Percentiles rank a stretch among this genome's conserved stretches.
Conservation (phyloP, 2,329 filamentous ascomycete genomes). For the Achaetomium macrosporum region DNA sequence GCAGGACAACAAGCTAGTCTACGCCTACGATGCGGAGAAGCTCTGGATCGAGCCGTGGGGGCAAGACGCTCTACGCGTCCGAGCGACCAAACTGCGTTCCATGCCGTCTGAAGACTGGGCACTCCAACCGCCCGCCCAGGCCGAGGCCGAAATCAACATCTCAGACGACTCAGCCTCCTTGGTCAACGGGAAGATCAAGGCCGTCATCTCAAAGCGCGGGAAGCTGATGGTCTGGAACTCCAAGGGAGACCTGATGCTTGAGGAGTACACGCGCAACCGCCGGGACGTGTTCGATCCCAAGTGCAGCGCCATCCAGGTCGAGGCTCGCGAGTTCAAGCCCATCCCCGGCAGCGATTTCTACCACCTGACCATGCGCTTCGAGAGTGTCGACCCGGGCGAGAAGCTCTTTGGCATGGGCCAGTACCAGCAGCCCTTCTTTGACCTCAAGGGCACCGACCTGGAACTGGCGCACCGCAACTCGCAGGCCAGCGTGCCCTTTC, state of each 20-base stretch:
- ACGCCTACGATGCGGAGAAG: conserved; percentile 8
- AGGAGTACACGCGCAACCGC: conserved; percentile 8
- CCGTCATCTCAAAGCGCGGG: background rate
- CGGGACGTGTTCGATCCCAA: conserved; percentile 8
- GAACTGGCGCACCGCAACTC: conserved; percentile 10
- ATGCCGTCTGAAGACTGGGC: conserved; percentile 10
- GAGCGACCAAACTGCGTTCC: background rate
- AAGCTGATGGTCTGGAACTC: conserved; percentile 1
- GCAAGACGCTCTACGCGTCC: conserved; percentile 5
- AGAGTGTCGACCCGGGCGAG: conserved; percentile 3
- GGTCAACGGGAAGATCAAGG: conserved; percentile 3
- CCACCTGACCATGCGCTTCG: conserved; percentile 3
- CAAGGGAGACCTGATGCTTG: background rate
- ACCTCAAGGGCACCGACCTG: conserved; percentile 10
- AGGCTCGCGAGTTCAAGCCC: conserved; percentile 7
- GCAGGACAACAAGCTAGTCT: conserved; percentile 6
- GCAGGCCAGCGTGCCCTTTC: conserved; percentile 7
- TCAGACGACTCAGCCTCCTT: background rate
- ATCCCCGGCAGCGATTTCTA: background rate
- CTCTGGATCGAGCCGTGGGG: conserved; percentile 12
- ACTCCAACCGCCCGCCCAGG: background rate
- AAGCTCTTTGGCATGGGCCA: conserved; percentile 9
- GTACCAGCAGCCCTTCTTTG: conserved; percentile 10
- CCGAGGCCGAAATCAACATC: background rate
- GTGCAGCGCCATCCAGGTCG: conserved; percentile 6